Evolutionary conservation across 106 monocot species (phyloP).

Genomic region (Dioscorea alata): DNA sequence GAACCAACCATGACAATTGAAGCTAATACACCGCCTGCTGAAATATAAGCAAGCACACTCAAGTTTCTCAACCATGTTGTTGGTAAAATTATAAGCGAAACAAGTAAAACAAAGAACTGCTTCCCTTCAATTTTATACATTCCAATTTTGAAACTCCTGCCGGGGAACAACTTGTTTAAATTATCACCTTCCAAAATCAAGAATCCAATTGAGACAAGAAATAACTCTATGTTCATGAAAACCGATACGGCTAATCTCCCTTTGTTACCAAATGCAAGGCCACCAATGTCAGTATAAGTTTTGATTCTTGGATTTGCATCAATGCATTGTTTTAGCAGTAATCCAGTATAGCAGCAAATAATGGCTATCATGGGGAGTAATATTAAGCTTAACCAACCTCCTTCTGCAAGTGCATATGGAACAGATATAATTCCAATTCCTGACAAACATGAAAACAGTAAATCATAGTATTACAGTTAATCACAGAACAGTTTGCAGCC

Average conservation of each 20-base stretch:
- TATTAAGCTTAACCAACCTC: constrained; percentile 28
- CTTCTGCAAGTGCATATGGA: constrained; percentile 31
- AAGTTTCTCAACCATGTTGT: constrained; percentile 28
- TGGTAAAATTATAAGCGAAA: constrained; percentile 19
- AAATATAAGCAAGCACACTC: constrained; percentile 22
- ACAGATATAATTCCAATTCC: constrained; percentile 30
- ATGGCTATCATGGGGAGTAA: constrained; percentile 13
- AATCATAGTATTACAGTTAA: background rate
- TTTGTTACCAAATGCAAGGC: constrained; percentile 22
- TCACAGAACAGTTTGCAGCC: background rate
- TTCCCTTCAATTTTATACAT: constrained; percentile 13
- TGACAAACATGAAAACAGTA: background rate
- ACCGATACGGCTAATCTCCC: constrained; percentile 13
- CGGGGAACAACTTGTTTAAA: constrained; percentile 27
- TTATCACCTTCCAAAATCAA: constrained; percentile 34
- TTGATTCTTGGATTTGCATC: background rate
- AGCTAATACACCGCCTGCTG: constrained; percentile 26
- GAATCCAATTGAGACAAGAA: constrained; percentile 26
- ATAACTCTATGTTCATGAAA: constrained; percentile 29
- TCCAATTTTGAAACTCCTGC: constrained; percentile 2
- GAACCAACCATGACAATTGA: constrained; percentile 18
- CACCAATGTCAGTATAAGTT: constrained; percentile 27
- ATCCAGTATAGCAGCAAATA: constrained; percentile 27
- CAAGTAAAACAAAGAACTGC: constrained; percentile 11
- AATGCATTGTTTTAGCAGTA: constrained; percentile 32